Evolutionary conservation across 306 rosid genomes (phyloP).

Genomic region (Vigna angularis): DNA sequence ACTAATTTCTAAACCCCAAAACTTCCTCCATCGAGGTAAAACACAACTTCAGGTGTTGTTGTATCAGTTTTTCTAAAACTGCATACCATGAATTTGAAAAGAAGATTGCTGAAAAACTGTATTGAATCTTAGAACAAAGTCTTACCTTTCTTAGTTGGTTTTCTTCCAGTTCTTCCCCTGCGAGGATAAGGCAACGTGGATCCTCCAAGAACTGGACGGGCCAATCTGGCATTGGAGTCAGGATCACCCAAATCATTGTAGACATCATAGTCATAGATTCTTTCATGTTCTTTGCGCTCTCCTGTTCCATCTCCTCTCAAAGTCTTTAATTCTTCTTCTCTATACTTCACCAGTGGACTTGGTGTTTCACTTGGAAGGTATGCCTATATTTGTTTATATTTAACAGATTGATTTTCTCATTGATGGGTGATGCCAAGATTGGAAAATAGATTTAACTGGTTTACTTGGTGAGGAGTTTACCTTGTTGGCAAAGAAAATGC

Average conservation of each 20-base stretch:
- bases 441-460: neutral
- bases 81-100: neutral
- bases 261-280: conserved; percentile 77
- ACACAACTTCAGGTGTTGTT: neutral
- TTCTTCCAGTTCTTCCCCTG: conserved; percentile 80
- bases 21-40: too few species aligned
- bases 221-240: conserved; percentile 46
- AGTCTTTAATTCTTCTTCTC: conserved; percentile 58
- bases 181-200: conserved; percentile 77
- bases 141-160: conserved; percentile 59
- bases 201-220: conserved; percentile 81
- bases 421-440: too few species aligned
- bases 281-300: conserved; percentile 75
- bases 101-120: neutral
- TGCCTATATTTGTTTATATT: conserved; percentile 51
- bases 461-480: conserved; percentile 29
- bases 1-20: too few species aligned
- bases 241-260: conserved; percentile 80
- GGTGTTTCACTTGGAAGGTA: conserved; percentile 83
- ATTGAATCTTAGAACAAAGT: neutral
- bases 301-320: conserved; percentile 79
- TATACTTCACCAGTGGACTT: conserved; percentile 52
- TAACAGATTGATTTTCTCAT: neutral
- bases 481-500: conserved; percentile 76
- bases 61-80: neutral